Conservation (phyloP, 2,329 filamentous ascomycete species). For the Rugonectria rugulosa region DNA sequence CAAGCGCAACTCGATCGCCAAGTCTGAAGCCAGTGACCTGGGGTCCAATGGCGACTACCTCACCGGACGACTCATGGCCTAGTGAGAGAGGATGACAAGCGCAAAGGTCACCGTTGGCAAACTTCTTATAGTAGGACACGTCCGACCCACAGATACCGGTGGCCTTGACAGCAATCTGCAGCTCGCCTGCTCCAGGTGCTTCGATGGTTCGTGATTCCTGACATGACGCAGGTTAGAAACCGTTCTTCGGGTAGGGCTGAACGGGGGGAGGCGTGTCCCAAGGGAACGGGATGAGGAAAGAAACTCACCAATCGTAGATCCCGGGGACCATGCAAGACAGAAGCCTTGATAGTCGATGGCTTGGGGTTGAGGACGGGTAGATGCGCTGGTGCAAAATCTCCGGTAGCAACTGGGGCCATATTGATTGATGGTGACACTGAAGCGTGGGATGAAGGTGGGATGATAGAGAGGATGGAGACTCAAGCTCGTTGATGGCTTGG, state of each 20-base stretch:
- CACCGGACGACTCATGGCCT: conserved; percentile 68
- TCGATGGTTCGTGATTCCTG: conserved; percentile 61
- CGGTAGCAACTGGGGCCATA: conserved; percentile 61
- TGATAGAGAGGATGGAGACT: conserved; percentile 37
- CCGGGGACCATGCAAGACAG: conserved; percentile 63
- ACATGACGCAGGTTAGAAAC: conserved; percentile 22
- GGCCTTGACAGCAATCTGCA: conserved; percentile 70
- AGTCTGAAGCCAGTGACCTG: conserved; percentile 59
- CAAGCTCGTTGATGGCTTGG: conserved; percentile 40
- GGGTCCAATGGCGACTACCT: conserved; percentile 63
- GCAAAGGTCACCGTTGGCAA: conserved; percentile 74
- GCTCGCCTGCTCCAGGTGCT: conserved; percentile 58
- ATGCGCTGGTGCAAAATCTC: conserved; percentile 53
- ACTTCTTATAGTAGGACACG: conserved; percentile 76
- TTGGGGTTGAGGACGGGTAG: conserved; percentile 51
- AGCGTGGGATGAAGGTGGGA: conserved; percentile 70
- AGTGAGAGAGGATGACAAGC: conserved; percentile 71
- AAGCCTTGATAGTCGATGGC: conserved; percentile 57
- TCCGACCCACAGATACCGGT: conserved; percentile 76
- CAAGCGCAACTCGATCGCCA: conserved; percentile 66
- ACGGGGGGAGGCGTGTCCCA: conserved; percentile 14
- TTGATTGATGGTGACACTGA: conserved; percentile 32
- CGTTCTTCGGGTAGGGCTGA: conserved; percentile 35
- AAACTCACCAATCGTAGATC: conserved; percentile 64
- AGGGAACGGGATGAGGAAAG: conserved; percentile 1